These are phyloP conservation scores for Galerina sulciceps DNA, from an alignment of 768 basidiomycete genomes.

Conservation along the genomic window DNA sequence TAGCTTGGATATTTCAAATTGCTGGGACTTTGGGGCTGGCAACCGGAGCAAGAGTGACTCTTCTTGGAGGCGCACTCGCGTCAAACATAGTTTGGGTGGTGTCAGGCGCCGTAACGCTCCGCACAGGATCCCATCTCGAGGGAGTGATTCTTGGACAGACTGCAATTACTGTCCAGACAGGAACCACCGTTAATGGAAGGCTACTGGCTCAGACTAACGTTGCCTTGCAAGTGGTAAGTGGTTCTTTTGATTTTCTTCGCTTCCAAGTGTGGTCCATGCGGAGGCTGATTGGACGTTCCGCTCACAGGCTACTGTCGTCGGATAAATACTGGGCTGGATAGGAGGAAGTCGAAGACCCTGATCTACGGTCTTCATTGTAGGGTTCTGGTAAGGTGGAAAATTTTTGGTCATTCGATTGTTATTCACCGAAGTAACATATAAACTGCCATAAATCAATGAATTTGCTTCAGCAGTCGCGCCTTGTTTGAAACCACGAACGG, in stretches of 20 bases:
- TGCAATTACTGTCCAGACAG: slow-evolving; percentile 16
- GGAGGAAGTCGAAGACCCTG: too few species aligned
- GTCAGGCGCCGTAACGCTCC: slow-evolving; percentile 13
- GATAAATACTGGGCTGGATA: not conserved
- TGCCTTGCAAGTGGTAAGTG: slow-evolving; percentile 14
- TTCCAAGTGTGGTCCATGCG: not conserved
- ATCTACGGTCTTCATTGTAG: too few species aligned
- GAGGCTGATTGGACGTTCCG: not conserved
- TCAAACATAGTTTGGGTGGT: slow-evolving; percentile 24
- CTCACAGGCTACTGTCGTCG: not conserved
- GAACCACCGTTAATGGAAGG: slow-evolving; percentile 21
- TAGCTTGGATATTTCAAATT: slow-evolving; percentile 27
- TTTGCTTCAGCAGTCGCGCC: too few species aligned
- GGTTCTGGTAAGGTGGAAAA: too few species aligned
- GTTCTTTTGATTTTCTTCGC: not conserved
- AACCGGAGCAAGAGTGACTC: slow-evolving; percentile 10
- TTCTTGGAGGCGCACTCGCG: slow-evolving; percentile 23
- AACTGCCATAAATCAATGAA: too few species aligned
- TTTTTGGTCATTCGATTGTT: too few species aligned
- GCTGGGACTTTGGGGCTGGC: slow-evolving; percentile 13
- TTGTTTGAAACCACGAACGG: too few species aligned
- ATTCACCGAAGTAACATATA: too few species aligned
- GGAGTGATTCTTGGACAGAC: slow-evolving; percentile 22
- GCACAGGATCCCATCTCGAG: slow-evolving; percentile 16
- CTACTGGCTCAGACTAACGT: slow-evolving; percentile 24